Percentiles rank a stretch among this genome's conserved stretches.
These are phyloP conservation scores for Colletotrichum cereale DNA, from an alignment of 2,329 filamentous ascomycete species.

Conservation along the genomic window DNA sequence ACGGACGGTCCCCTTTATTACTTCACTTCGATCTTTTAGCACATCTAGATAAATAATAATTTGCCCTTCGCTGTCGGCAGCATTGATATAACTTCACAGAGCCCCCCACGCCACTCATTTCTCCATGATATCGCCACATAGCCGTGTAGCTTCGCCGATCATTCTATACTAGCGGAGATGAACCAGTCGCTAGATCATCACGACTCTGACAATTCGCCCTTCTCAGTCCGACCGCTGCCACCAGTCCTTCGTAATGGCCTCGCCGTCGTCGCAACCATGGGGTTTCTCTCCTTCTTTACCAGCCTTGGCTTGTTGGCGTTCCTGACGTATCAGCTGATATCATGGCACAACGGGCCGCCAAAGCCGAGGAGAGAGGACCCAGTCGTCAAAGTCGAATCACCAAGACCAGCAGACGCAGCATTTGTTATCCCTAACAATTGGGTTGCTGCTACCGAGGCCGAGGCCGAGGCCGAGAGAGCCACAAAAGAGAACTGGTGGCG, in stretches of 20 bases:
- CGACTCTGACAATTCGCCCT: slow-evolving; percentile 46
- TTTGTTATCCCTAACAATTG: slow-evolving; percentile 46
- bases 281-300: slow-evolving; percentile 53
- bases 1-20: neutral
- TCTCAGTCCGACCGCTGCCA: slow-evolving; percentile 52
- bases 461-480: neutral
- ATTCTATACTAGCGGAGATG: slow-evolving; percentile 40
- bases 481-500: slow-evolving; percentile 35
- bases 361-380: slow-evolving; percentile 35
- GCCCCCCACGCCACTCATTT: neutral
- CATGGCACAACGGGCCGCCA: slow-evolving; percentile 47
- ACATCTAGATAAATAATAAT: neutral
- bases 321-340: slow-evolving; percentile 51
- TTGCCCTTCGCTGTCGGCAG: too few relatives aligned
- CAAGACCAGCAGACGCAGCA: slow-evolving; percentile 39
- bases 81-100: slow-evolving; percentile 22
- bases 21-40: neutral
- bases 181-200: slow-evolving; percentile 39
- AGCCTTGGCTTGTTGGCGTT: slow-evolving; percentile 50
- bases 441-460: slow-evolving; percentile 41
- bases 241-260: slow-evolving; percentile 51
- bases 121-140: slow-evolving; percentile 21
- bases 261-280: slow-evolving; percentile 53
- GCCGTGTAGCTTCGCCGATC: slow-evolving; percentile 24
- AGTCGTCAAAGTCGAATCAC: slow-evolving; percentile 21